phyloP scores from a whole-genome alignment of 2,329 filamentous ascomycete genomes.

The Ambrosiella beaveri region DNA sequence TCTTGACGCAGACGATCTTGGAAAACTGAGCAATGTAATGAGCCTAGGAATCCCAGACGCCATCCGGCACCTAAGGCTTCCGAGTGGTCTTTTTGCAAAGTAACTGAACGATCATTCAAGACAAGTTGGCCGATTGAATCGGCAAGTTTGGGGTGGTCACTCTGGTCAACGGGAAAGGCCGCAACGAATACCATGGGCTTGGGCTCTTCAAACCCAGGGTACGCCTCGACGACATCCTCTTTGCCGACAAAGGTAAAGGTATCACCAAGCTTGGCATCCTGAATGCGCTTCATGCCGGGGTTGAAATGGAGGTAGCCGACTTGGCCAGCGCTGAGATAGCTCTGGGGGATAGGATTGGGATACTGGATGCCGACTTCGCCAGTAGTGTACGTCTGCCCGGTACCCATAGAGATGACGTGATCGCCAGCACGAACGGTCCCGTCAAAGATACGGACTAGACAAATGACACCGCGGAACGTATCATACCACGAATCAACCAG shows the following conservation, averaged over 20 bases:
- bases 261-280: constrained; percentile 91
- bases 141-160: constrained; percentile 70
- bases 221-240: constrained; percentile 59
- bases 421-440: constrained; percentile 71
- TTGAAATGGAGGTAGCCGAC: constrained; percentile 97
- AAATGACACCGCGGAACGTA: constrained; percentile 81
- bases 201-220: constrained; percentile 88
- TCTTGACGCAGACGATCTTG: constrained; percentile 89
- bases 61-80: constrained; percentile 88
- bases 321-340: constrained; percentile 68
- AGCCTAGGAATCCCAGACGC: constrained; percentile 89
- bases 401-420: constrained; percentile 72
- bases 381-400: constrained; percentile 75
- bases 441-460: constrained; percentile 82
- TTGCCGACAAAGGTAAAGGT: constrained; percentile 74
- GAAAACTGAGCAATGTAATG: constrained; percentile 95
- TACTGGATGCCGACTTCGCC: constrained; percentile 97
- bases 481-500: constrained; percentile 98
- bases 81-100: constrained; percentile 81
- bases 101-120: constrained; percentile 89
- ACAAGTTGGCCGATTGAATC: constrained; percentile 90
- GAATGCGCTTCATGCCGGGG: constrained; percentile 90
- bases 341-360: constrained; percentile 69
- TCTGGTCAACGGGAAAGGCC: constrained; percentile 83
- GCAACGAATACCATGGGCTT: constrained; percentile 99